phyloP scores from a whole-genome alignment of 2,329 filamentous ascomycete species.

The Niveomyces coronatus region DNA sequence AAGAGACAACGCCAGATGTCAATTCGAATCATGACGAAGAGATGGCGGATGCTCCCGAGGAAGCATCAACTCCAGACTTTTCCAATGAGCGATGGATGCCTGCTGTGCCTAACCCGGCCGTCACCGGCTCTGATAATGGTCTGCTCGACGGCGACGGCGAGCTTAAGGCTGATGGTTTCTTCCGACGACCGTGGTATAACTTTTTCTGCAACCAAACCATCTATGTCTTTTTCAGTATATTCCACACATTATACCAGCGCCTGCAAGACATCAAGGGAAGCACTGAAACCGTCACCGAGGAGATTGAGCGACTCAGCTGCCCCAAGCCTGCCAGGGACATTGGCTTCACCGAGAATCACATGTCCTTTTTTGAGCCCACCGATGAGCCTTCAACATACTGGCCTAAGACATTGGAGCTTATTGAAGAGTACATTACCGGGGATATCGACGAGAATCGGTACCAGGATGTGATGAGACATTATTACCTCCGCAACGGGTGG shows the following conservation, averaged over 20 bases:
- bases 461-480: slow-evolving; percentile 84
- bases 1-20: slow-evolving; percentile 80
- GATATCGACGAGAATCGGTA: slow-evolving; percentile 75
- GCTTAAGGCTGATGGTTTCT: slow-evolving; percentile 69
- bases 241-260: slow-evolving; percentile 81
- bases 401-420: slow-evolving; percentile 71
- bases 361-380: slow-evolving; percentile 64
- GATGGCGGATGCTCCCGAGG: slow-evolving; percentile 49
- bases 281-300: slow-evolving; percentile 60
- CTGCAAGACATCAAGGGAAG: slow-evolving; percentile 75
- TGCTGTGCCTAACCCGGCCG: slow-evolving; percentile 44
- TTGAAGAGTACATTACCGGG: slow-evolving; percentile 75
- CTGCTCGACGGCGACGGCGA: slow-evolving; percentile 49
- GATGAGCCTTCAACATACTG: slow-evolving; percentile 62
- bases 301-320: slow-evolving; percentile 62
- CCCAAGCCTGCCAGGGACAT: slow-evolving; percentile 76
- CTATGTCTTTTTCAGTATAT: slow-evolving; percentile 89
- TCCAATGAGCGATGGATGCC: slow-evolving; percentile 57
- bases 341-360: slow-evolving; percentile 67
- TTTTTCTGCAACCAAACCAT: slow-evolving; percentile 87
- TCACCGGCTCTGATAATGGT: slow-evolving; percentile 35
- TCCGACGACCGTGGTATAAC: slow-evolving; percentile 71
- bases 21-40: slow-evolving; percentile 72
- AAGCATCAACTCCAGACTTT: slow-evolving; percentile 49
- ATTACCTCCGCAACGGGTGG: slow-evolving; percentile 86